These are phyloP conservation scores for Silene latifolia DNA, from an alignment of 148 eudicot genomes.

Conservation along the genomic window DNA sequence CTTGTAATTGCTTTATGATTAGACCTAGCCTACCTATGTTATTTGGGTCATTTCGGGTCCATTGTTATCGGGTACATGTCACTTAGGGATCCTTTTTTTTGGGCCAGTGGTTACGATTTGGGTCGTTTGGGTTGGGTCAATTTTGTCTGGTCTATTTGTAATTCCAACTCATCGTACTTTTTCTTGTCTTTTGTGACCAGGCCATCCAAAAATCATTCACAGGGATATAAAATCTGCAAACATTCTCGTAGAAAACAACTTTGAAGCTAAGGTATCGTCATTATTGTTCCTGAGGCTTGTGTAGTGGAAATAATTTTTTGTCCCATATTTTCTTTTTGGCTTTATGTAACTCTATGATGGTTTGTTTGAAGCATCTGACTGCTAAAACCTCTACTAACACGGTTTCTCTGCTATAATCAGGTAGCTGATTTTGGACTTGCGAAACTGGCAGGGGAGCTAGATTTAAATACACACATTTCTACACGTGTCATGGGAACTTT, in stretches of 20 bases:
- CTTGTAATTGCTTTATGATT: not conserved
- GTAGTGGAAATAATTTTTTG: not conserved
- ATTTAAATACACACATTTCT: conserved; percentile 43
- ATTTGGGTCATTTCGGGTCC: no score
- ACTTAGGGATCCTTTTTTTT: no score
- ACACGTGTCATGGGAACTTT: conserved; percentile 58
- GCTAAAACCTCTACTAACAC: conserved; percentile 6
- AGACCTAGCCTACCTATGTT: no score
- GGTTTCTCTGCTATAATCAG: conserved; percentile 20
- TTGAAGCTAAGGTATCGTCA: conserved; percentile 69
- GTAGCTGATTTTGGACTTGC: conserved; percentile 54
- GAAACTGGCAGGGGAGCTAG: conserved; percentile 46
- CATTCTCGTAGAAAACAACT: conserved; percentile 73
- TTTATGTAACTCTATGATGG: not conserved
- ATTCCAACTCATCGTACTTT: conserved; percentile 5
- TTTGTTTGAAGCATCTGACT: not conserved
- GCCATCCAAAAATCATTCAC: conserved; percentile 80
- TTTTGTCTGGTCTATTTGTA: not conserved
- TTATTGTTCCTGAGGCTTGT: not conserved
- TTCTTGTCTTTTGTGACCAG: conserved; percentile 32
- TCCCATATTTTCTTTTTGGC: not conserved
- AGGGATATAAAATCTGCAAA: conserved; percentile 78
- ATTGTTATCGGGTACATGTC: no score
- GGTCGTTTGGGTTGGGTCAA: no score
- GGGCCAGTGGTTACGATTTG: no score